Evolutionary conservation across 495 filamentous ascomycete species (phyloP), one percentile per base, ranked within the genome.

Genomic region (Evernia prunastri): DNA sequence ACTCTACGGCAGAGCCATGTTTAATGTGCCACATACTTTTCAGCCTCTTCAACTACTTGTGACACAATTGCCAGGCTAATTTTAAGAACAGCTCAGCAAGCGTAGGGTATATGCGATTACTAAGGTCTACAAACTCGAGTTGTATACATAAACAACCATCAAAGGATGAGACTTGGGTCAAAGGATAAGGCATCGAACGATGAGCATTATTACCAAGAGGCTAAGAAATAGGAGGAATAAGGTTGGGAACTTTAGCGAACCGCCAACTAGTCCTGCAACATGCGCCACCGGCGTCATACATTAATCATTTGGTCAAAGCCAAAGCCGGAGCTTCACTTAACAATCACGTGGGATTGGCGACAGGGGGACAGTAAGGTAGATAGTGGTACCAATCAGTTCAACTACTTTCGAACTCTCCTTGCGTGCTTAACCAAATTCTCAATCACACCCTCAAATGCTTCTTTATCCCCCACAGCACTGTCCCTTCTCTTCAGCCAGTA

Each of bases 381-480:
- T 20, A 53, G n/a, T 31, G 31, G 25, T 42, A 12, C n/a, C 25
- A 20, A 27, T 18, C 51, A 60, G 3, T 57, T 42, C 59, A 59
- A 58, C 71, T 73, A 82, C 75, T 92, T 94, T 72, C 94, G 80
- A 56, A 90, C 87, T 72, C 92, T 90, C 75, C 91, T 81, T 12
- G 95, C 94, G 78, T 96, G 94, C 74, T 89, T 94, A 51, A 99
- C 94, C 63, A 99, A 77, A 72, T 97, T 96, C 77, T 97, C 95
- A 80, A 99, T 96, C 12, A 99, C 94, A 0, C 89, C 90, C 71
- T 99, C 94, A 79, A 99, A 97, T 9, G 91, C 90, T 76, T 97
- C 93, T 69, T 95, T 89, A 67, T 99, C 93, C 35, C 88, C 86
- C 61, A 95, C 78, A 61, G 92, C 88, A 60, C 89, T 88, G 70